Percentiles rank a stretch among this genome's conserved stretches.
These are phyloP conservation scores for Sclerotinia trifoliorum DNA, from an alignment of 2,329 filamentous ascomycete species.

Conservation along the genomic window DNA sequence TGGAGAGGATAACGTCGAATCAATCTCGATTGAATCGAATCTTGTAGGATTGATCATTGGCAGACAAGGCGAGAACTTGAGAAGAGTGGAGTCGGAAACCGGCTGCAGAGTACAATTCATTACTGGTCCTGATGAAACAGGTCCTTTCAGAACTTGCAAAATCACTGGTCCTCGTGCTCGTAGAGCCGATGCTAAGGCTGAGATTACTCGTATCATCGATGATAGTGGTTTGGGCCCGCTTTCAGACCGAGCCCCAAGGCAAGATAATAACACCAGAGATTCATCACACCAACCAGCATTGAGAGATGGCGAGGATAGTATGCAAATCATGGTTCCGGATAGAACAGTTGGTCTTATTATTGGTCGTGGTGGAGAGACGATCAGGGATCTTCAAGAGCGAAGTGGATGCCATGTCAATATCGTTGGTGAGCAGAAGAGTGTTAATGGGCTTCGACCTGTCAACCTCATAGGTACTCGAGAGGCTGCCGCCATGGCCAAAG, in stretches of 20 bases:
- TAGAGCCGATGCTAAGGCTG: constrained; percentile 73
- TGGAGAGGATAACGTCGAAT: constrained; percentile 68
- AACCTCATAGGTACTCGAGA: constrained; percentile 81
- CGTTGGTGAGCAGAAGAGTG: constrained; percentile 86
- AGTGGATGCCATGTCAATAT: constrained; percentile 97
- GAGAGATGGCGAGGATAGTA: constrained; percentile 77
- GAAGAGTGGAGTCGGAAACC: constrained; percentile 79
- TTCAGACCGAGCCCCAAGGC: constrained; percentile 42
- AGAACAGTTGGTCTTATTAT: constrained; percentile 91
- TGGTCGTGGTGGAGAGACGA: constrained; percentile 89
- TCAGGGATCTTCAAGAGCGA: constrained; percentile 85
- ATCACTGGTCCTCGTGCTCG: constrained; percentile 73
- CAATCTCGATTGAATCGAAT: constrained; percentile 81
- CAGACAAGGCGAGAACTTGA: constrained; percentile 82
- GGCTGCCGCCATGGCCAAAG: constrained; percentile 75
- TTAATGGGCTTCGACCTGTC: constrained; percentile 84
- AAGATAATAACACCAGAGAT: constrained; percentile 34
- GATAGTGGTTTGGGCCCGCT: constrained; percentile 65
- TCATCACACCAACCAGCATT: constrained; percentile 49
- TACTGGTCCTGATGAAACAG: constrained; percentile 68
- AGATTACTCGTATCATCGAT: constrained; percentile 85
- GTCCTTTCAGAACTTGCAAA: constrained; percentile 77
- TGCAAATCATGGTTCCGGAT: constrained; percentile 94
- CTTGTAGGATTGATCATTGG: constrained; percentile 90
- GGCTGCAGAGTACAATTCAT: constrained; percentile 86